These are phyloP conservation scores for Priceomyces melissophilus DNA, from an alignment of 805 yeast species.

Conservation along the genomic window DNA sequence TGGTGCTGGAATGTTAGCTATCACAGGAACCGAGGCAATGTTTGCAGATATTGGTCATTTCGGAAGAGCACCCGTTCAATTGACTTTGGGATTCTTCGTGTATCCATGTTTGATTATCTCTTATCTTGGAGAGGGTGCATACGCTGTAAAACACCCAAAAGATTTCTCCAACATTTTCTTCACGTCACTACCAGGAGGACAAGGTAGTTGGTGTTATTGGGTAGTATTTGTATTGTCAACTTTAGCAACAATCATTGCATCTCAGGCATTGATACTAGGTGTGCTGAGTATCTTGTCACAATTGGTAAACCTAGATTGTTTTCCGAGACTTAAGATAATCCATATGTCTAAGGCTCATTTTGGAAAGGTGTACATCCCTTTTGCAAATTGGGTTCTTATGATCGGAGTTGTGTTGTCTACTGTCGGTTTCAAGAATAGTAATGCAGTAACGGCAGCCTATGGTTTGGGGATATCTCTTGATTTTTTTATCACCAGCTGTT, in stretches of 20 bases:
- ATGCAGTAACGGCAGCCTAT: constrained; percentile 55
- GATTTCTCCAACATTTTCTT: constrained; percentile 43
- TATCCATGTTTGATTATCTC: constrained; percentile 50
- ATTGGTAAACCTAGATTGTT: constrained; percentile 51
- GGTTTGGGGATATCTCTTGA: constrained; percentile 59
- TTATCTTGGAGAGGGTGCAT: constrained; percentile 60
- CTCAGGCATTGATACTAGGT: constrained; percentile 57
- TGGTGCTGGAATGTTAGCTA: constrained; percentile 50
- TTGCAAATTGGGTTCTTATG: constrained; percentile 48
- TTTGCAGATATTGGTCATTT: constrained; percentile 62
- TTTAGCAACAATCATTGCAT: constrained; percentile 54
- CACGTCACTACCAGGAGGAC: constrained; percentile 49
- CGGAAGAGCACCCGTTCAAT: constrained; percentile 46
- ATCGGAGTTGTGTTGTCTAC: constrained; percentile 49
- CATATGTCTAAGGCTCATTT: constrained; percentile 42
- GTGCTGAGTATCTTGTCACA: constrained; percentile 53
- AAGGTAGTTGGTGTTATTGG: constrained; percentile 47
- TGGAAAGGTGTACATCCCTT: constrained; percentile 55
- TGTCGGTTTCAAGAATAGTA: constrained; percentile 49
- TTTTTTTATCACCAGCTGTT: constrained; percentile 48
- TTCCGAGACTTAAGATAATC: constrained; percentile 45
- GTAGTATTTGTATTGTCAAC: constrained; percentile 49
- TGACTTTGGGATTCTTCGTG: constrained; percentile 45
- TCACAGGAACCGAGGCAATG: constrained; percentile 64
- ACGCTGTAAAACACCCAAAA: constrained; percentile 37